Evolutionary conservation across 2,329 filamentous ascomycete species (phyloP).

Genomic region (Fusarium nelsonii): DNA sequence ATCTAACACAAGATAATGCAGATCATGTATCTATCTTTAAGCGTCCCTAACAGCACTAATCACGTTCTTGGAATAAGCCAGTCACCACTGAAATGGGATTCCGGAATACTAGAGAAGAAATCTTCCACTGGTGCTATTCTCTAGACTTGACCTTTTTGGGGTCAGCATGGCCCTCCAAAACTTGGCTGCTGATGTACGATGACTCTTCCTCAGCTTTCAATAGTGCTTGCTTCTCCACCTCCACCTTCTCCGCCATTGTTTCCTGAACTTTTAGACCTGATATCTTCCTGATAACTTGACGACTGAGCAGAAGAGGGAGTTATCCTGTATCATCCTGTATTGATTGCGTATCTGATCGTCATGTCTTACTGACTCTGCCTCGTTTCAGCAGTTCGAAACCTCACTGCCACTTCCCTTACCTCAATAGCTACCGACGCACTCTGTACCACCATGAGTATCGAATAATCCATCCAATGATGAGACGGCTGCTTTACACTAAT

Average conservation of each 20-base stretch:
- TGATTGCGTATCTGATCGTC: slow-evolving; percentile 18
- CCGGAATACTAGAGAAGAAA: slow-evolving; percentile 15
- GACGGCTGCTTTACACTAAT: slow-evolving; percentile 13
- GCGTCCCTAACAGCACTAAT: slow-evolving; percentile 13
- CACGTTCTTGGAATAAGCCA: neutral
- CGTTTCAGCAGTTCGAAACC: slow-evolving; percentile 17
- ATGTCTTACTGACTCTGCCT: neutral
- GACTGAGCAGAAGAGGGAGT: neutral
- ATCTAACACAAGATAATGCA: neutral
- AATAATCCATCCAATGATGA: slow-evolving; percentile 23
- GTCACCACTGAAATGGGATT: slow-evolving; percentile 1
- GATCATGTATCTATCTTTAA: neutral
- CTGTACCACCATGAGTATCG: slow-evolving; percentile 1
- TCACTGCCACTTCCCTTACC: slow-evolving; percentile 11
- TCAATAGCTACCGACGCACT: neutral
- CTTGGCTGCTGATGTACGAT: slow-evolving; percentile 43
- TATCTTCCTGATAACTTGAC: slow-evolving; percentile 19
- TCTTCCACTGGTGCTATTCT: slow-evolving; percentile 21
- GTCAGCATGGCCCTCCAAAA: slow-evolving; percentile 32
- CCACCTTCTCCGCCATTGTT: slow-evolving; percentile 42
- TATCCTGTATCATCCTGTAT: neutral
- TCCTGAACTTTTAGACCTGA: slow-evolving; percentile 27
- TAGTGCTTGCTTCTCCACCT: slow-evolving; percentile 30
- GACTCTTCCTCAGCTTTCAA: slow-evolving; percentile 43
- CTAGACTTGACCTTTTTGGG: slow-evolving; percentile 31